Base-by-base conservation (phyloP, 495 filamentous ascomycete species). In the Saxophila tyrrhenica region DNA sequence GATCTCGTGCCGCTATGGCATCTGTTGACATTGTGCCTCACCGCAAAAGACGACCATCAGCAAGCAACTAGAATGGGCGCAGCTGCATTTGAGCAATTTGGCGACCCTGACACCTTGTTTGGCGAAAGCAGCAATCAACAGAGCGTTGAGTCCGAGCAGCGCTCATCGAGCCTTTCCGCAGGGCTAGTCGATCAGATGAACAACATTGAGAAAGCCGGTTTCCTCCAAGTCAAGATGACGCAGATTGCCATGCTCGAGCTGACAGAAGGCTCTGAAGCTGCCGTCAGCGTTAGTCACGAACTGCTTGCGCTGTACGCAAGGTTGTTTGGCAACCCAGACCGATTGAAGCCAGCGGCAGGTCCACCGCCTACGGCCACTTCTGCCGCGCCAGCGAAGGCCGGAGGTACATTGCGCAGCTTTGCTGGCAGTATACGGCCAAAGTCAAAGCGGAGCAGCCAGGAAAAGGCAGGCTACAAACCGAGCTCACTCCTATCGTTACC, bases 211-310 rank as follows among this genome's bases (percentile, higher is more conserved):
- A 91, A 85, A 61, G 85, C 87, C 62, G 74, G 77, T 19, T 84
- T 96, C 23, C 67, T 98, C 21, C 85, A 96, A 66, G 78, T 95
- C 25, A 94, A 91, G 63, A 95, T 98, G 80, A 95, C 89, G 8
- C 88, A 95, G 60, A 74, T 98, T 55, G 77, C 86, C 2, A 78
- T 98, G 38, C 64, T 89, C 11, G 92, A 97, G 67, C 72, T 89
- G 11, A 62, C 85, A 16, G 86, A 95, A 63, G 89, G 87, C 3
- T 78, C 89, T 0, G 81, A 85, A 55, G 78, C 81, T 51, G 89
- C 92, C 11, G 84, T 95, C 32, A 89, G 92, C 61, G 79, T 81
- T 52, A 87, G 83, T 60, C 82, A 86, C 48, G 84, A 94, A 58
- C 75, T 98, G 23, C 72, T 97, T 23, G 77, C 78, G n/a, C 72